Conservation (phyloP, 202 grass and related monocot genomes). For the Cymbopogon flexuosus region DNA sequence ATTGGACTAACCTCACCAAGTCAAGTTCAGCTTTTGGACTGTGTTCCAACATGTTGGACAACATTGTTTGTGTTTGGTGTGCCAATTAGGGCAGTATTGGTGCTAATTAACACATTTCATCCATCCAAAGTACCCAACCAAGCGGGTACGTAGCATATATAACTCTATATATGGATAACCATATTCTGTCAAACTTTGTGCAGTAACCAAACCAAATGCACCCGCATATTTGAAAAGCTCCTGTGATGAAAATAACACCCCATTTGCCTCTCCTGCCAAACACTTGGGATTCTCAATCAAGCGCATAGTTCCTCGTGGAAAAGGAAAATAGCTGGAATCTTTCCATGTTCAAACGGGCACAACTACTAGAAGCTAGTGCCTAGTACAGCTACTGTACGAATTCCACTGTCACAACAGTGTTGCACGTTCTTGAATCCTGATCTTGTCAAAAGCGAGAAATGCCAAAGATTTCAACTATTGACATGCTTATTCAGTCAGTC, state of each 20-base stretch:
- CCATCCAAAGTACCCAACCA: too few relatives aligned
- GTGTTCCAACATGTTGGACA: too few relatives aligned
- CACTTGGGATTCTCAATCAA: neutral
- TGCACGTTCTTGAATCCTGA: conserved; percentile 24
- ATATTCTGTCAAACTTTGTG: neutral
- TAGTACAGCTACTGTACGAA: conserved; percentile 24
- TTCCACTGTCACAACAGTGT: conserved; percentile 1
- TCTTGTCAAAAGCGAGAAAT: conserved; percentile 46
- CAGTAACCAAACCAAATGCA: too few relatives aligned
- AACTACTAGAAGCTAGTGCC: neutral
- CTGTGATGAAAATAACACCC: conserved; percentile 27
- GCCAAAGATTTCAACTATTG: conserved; percentile 40
- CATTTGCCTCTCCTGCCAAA: conserved; percentile 4
- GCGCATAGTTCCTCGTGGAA: neutral
- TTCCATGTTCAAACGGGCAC: conserved; percentile 38
- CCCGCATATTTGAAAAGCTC: conserved; percentile 25
- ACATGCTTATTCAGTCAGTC: conserved; percentile 9
- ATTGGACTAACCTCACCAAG: conserved; percentile 13
- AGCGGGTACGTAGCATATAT: too few relatives aligned
- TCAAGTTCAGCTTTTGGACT: conserved; percentile 48
- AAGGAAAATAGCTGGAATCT: conserved; percentile 28
- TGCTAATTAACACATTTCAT: too few relatives aligned
- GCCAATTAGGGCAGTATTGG: too few relatives aligned
- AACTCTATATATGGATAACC: neutral
- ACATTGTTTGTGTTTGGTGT: too few relatives aligned